Base-by-base conservation (phyloP, 345 rosid genomes). In the Litchi chinensis region DNA sequence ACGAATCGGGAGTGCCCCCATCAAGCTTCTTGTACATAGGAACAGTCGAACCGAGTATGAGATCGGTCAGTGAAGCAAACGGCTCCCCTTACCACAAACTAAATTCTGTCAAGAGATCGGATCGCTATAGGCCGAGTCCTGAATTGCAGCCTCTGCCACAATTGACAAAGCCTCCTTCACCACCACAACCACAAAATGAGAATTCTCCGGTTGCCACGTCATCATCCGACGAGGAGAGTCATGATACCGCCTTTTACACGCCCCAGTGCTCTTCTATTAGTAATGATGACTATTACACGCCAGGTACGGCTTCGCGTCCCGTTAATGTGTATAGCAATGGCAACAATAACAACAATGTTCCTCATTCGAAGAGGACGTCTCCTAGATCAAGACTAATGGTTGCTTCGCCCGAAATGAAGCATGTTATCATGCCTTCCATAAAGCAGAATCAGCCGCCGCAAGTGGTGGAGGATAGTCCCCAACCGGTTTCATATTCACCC, bases 131-230 rank as follows among this genome's bases (percentile, higher is more conserved):
- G 37, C 99, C 99, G 2, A 95, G 99, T 60, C 99, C 99, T 0
- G 99, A 95, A 54, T 87, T 95, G 84, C 98, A 92, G 81, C 99
- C 99, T 32, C 87, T 95, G 62, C 98, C 98, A 1, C 98, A 94
- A 43, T 75, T 93, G 80, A 72, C 90, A 21, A 87, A 83, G 77
- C 89, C 91, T 39, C 89, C 91, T 40, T 70, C 77, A 15, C 71
- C 52, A 46, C 52, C 12, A 7, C 52, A 15, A 15, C 68, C 60
- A 26, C 77, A 26, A 40, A 70, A 85, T 13, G 87, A 77, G 6
- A 84, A 84, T 81, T 89, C 93, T 32, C 90, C 89, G 3, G 68
- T 86, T 10, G 84, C 85, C 2, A 66, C 80, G 76, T 88, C 98
- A 7, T 86, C 94, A 1, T 91, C 86, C 0, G 97, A 85, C 1